Base-by-base conservation (phyloP, 805 yeast species). In the Wickerhamiella kurtzmanii region DNA sequence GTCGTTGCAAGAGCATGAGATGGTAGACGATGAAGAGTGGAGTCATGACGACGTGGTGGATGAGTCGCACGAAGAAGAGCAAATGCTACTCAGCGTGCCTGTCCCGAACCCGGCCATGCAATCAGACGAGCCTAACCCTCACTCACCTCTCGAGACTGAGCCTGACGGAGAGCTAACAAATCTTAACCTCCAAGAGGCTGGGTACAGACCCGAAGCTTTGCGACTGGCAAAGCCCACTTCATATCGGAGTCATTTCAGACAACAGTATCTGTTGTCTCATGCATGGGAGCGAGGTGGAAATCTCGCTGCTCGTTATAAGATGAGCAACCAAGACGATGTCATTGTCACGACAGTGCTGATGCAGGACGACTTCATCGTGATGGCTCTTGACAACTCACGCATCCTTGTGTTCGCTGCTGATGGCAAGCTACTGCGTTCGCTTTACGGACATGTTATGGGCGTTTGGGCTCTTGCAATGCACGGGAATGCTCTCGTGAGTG, bases 371-470 rank as follows among this genome's bases (percentile, higher is more conserved):
- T 68, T 64, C 50, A 64, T 67, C 22, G 66, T 64, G 25, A 59
- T 68, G 37, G 67, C 72, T 2, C 64, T 72, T 53, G 73, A 70
- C 53, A 63, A 67, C 48, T 64, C 72, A 22, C 58, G 66, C 19
- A 58, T 74, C 35, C 68, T 67, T 44, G 67, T 70, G 21, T 66
- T 72, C 53, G 54, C 62, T 35, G 59, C 56, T 44, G 66, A 62
- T 49, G 72, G 72, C 35, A 53, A 60, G 41, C 57, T 67, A 44
- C 56, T 88, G n/a, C 71, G 96, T 52, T 87, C 96, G 0, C 94
- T 89, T 60, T 86, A 85, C 65, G 98, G 98, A 3, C 98, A 92
- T 62, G 86, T 92, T 44, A 95, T 87, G 72, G 98, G 97, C 37
- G 95, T 92, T 13, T 89, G 97, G 96, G 88, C 94, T 25, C 80